These are phyloP conservation scores for Fraxinus albicans DNA, from an alignment of 305 asterid genomes.

Conservation along the genomic window DNA sequence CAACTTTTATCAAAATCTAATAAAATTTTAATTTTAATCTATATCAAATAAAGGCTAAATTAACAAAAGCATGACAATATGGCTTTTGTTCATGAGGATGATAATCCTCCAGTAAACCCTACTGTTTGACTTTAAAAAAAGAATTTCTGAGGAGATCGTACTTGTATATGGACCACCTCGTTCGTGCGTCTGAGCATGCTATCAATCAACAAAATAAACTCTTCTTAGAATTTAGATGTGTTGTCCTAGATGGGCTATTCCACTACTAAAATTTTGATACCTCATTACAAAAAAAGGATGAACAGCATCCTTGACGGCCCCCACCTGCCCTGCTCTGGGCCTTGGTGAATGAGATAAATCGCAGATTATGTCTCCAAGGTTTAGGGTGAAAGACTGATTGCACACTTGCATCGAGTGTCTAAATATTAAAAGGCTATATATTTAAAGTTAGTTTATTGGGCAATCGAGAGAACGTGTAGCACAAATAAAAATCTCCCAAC, in stretches of 20 bases:
- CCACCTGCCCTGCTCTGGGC: no score
- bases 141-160: neutral
- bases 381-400: no score
- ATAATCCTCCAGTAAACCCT: neutral
- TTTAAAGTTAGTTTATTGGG: neutral
- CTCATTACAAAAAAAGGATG: no score
- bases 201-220: neutral
- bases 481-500: neutral
- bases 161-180: conserved; percentile 29
- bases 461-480: neutral
- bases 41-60: neutral
- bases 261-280: neutral
- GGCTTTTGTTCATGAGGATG: neutral
- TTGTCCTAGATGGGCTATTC: neutral
- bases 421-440: neutral
- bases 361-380: no score
- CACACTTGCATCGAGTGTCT: no score
- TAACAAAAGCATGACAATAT: conserved; percentile 7
- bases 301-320: no score
- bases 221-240: neutral
- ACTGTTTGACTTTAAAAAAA: neutral
- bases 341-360: no score
- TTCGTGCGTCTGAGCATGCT: neutral
- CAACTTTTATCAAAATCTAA: no score
- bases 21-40: no score